Base-by-base conservation (phyloP, 2,329 filamentous ascomycete species). In the Monilinia fructigena region DNA sequence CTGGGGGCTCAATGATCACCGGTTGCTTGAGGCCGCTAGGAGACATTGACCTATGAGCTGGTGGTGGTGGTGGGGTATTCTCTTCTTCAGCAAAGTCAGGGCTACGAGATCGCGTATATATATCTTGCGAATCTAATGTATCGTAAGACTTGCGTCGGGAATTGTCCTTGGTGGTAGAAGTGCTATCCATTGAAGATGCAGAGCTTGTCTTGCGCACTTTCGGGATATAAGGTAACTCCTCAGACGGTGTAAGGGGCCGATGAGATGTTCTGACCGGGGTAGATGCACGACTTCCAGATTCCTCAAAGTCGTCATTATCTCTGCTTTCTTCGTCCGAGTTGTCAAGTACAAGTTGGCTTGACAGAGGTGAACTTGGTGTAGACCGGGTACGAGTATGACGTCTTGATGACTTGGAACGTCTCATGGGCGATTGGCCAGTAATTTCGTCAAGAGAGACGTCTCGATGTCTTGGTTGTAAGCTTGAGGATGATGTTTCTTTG, bases 11-110 rank as follows among this genome's bases (percentile, higher is more conserved):
- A 40, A 75, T 67, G 12, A 70, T 59, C 42, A 72, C 70, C 23
- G 67, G 54, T 5, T 68, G 73, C 75, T 79, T 75, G 69, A 80
- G 73, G 66, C 78, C 72, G 72, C 77, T 72, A 80, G 88, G 74
- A 76, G 87, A 73, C 35, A 74, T 73, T n/a, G 72, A 72, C 55
- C 68, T 69, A 60, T 76, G 75, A 60, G 65, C 67, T 40, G 75
- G 75, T 23, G 74, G 75, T 8, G 74, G 73, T 18, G 74, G 72
- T 53, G 75, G 75, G 10, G 72, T 67, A 60, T 67, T 71, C 52
- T 75, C 72, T 35, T 72, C 68, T 53, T 64, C 53, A 12, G 31
- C 18, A 18, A 42, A 53, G 40, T 63, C 53, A 14, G 52, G 47
- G 35, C 38, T 65, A 53, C n/a, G 38, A 38, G 45, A 45, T 5